Evolutionary conservation across 352 stramenopile genomes (phyloP).

Genomic region (Globisporangium okanoganense): DNA sequence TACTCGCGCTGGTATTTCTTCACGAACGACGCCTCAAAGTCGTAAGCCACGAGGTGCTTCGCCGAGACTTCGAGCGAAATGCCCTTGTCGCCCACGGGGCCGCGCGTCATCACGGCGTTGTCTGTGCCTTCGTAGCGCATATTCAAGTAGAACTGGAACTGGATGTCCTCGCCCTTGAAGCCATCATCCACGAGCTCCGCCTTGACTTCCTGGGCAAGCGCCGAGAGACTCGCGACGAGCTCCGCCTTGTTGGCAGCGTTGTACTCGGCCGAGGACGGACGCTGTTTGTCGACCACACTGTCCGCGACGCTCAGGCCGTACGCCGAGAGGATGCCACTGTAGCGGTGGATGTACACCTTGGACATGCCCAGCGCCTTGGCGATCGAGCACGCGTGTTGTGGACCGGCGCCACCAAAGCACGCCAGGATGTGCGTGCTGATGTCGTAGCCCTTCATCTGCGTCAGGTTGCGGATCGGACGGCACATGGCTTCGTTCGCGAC

Average conservation of each 20-base stretch:
- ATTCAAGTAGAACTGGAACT: conserved; percentile 96
- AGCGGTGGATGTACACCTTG: conserved; percentile 98
- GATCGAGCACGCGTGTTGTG: conserved; percentile 97
- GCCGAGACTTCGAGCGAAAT: conserved; percentile 23
- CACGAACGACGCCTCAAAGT: conserved; percentile 87
- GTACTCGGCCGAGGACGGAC: conserved; percentile 80
- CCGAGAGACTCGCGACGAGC: conserved; percentile 42
- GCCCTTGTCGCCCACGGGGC: conserved; percentile 44
- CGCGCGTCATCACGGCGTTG: conserved; percentile 95
- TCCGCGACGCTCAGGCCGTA: conserved; percentile 97
- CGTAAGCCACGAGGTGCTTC: conserved; percentile 56
- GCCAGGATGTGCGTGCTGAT: conserved; percentile 95
- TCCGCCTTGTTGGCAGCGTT: conserved; percentile 38
- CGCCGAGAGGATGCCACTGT: conserved; percentile 97
- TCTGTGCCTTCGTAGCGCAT: conserved; percentile 98
- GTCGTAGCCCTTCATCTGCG: conserved; percentile 97
- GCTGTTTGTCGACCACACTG: conserved; percentile 96
- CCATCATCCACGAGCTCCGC: conserved; percentile 73
- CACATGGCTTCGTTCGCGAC: conserved; percentile 99
- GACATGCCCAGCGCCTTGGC: conserved; percentile 95
- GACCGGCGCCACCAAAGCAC: conserved; percentile 98
- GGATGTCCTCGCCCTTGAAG: conserved; percentile 89
- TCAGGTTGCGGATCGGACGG: conserved; percentile 98
- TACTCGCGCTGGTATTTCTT: conserved; percentile 96
- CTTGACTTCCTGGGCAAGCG: conserved; percentile 55